Conservation (phyloP, 2,329 filamentous ascomycete species). For the Paracamarosporium sp. region DNA sequence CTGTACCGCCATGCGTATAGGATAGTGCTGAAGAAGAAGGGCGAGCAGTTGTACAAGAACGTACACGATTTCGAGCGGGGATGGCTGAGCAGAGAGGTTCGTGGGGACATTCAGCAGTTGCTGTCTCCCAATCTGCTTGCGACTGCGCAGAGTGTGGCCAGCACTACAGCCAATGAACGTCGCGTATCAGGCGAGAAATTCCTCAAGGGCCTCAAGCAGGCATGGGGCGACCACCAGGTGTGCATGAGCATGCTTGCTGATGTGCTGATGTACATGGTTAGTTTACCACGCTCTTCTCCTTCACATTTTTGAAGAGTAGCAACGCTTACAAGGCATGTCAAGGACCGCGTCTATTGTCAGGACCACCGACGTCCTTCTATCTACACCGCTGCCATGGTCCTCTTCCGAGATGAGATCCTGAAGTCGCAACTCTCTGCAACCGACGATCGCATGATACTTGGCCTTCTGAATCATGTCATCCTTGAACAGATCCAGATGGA, state of each 20-base stretch:
- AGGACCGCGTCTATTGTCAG: constrained; percentile 81
- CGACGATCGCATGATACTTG: constrained; percentile 64
- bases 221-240: constrained; percentile 88
- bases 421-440: constrained; percentile 59
- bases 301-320: neutral
- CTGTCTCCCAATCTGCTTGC: constrained; percentile 74
- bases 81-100: constrained; percentile 80
- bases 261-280: constrained; percentile 91
- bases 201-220: constrained; percentile 74
- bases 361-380: constrained; percentile 79
- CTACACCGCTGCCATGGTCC: constrained; percentile 81
- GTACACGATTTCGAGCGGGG: constrained; percentile 82
- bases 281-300: constrained; percentile 20
- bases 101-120: constrained; percentile 72
- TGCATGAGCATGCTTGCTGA: constrained; percentile 98
- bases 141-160: constrained; percentile 53
- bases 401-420: constrained; percentile 88
- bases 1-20: constrained; percentile 94
- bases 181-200: constrained; percentile 84
- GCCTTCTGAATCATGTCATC: constrained; percentile 80
- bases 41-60: constrained; percentile 78
- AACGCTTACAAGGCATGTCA: constrained; percentile 24
- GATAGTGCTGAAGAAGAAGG: constrained; percentile 88
- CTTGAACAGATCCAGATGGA: constrained; percentile 94
- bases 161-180: constrained; percentile 76